Evolutionary conservation across 805 yeast genomes (phyloP).

Genomic region (Teunomyces pallodes): DNA sequence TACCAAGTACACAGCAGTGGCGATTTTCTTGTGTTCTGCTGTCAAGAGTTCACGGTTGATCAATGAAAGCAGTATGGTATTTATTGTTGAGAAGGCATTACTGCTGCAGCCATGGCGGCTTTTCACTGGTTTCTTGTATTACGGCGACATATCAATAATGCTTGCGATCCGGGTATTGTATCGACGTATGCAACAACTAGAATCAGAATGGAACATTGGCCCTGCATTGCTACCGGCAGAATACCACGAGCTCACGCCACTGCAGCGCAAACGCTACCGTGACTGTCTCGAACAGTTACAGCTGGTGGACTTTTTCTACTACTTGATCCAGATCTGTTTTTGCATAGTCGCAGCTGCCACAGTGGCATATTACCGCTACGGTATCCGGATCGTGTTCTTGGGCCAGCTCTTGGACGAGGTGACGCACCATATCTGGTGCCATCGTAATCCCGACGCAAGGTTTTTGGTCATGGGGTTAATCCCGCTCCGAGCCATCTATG

Average conservation of each 20-base stretch:
- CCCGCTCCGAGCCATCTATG: slow-evolving; percentile 40
- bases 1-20: slow-evolving; percentile 26
- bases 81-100: slow-evolving; percentile 26
- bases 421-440: slow-evolving; percentile 46
- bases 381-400: slow-evolving; percentile 21
- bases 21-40: slow-evolving; percentile 20
- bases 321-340: slow-evolving; percentile 21
- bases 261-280: slow-evolving; percentile 14
- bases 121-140: slow-evolving; percentile 32
- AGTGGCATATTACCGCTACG: slow-evolving; percentile 13
- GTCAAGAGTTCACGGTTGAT: slow-evolving; percentile 19
- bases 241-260: slow-evolving; percentile 5
- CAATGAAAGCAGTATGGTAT: slow-evolving; percentile 18
- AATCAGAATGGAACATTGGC: slow-evolving; percentile 18
- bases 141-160: slow-evolving; percentile 26
- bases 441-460: slow-evolving; percentile 41
- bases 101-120: slow-evolving; percentile 37
- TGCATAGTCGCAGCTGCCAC: slow-evolving; percentile 21
- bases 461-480: slow-evolving; percentile 41
- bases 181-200: slow-evolving; percentile 22
- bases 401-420: slow-evolving; percentile 38
- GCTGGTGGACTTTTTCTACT: slow-evolving; percentile 31
- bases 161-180: slow-evolving; percentile 18
- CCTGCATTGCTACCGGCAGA: slow-evolving; percentile 22
- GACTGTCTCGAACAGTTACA: slow-evolving; percentile 15